Evolutionary conservation across 495 filamentous ascomycete species (phyloP).

Genomic region (Lentithecium fluviatile): DNA sequence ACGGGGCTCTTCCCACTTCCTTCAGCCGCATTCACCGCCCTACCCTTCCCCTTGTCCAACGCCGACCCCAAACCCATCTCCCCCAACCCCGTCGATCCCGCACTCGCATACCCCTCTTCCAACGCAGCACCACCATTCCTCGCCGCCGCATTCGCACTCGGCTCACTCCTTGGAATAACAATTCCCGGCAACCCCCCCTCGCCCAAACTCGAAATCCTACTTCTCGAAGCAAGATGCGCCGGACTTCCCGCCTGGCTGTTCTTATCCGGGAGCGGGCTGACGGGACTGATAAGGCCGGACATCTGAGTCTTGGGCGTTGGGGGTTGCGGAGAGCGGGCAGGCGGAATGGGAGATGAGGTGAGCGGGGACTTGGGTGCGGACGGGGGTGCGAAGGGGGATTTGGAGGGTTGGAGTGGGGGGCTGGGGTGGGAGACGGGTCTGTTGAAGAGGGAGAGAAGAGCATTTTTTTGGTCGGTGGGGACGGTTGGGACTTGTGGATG

Average conservation of each 20-base stretch:
- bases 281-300: constrained; percentile 36
- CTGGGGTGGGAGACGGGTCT: constrained; percentile 49
- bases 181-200: constrained; percentile 21
- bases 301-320: constrained; percentile 35
- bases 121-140: constrained; percentile 30
- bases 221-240: constrained; percentile 45
- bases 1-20: constrained; percentile 55
- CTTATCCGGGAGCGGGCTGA: constrained; percentile 53
- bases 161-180: constrained; percentile 1
- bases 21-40: not conserved
- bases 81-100: constrained; percentile 46
- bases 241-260: constrained; percentile 38
- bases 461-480: constrained; percentile 59
- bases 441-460: constrained; percentile 70
- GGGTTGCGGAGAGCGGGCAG: constrained; percentile 38
- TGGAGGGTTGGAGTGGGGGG: constrained; percentile 29
- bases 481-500: constrained; percentile 34
- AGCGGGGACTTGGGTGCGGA: constrained; percentile 3
- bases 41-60: constrained; percentile 34
- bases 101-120: constrained; percentile 18
- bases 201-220: constrained; percentile 48
- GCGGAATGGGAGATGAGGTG: constrained; percentile 14
- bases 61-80: constrained; percentile 40
- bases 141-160: not conserved
- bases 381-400: constrained; percentile 4